Base-by-base conservation (phyloP, 495 filamentous ascomycete species). In the Hypoxylon trugodes region DNA sequence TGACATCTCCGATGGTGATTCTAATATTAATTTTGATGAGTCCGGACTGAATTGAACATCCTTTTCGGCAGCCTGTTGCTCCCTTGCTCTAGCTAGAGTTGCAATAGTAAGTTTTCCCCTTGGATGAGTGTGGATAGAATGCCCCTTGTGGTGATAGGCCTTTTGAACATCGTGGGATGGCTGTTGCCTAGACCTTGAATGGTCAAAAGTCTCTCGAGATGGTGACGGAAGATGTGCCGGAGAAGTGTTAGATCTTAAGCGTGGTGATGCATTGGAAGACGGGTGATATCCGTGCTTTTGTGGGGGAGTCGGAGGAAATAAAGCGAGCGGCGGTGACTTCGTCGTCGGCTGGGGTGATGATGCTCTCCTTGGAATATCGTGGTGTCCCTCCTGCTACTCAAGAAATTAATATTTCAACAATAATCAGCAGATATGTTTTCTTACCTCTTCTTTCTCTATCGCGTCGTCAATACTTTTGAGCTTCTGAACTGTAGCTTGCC, bases 401-500 rank as follows among this genome's bases (percentile, higher is more conserved):
- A 30, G 16, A 3, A 21, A 51, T 68, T 32, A 69, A 36, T 24
- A 53, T 9, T 1, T 43, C 6, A 35, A 43, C n/a, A 2, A 6
- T 24, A 22, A 4, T 4, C 43, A 42, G 6, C 6, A 0, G 0
- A 3, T 18, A 3, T 30, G n/a, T 26, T 22, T 18, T 48, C 67
- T 70, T 59, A 59, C 69, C 61, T 69, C 69, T 59, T 69, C 70
- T 38, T 74, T 73, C 50, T 71, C 69, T 59, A 75, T 66, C n/a
- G 65, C 68, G 51, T 81, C 78, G 22, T 82, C 77, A 12, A 84
- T 78, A 25, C 69, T 79, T 65, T 82, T 85, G 4, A 90, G 77
- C 59, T 83, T 86, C 58, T 89, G 84, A 48, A 90, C 70, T 0
- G 87, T 89, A 30, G 84, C 89, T 69, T 90, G 89, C 35, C 90